Evolutionary conservation across 2,329 filamentous ascomycete species (phyloP), one percentile per base, ranked within the genome.

Genomic region (Aspergillus fumigatiaffinis): DNA sequence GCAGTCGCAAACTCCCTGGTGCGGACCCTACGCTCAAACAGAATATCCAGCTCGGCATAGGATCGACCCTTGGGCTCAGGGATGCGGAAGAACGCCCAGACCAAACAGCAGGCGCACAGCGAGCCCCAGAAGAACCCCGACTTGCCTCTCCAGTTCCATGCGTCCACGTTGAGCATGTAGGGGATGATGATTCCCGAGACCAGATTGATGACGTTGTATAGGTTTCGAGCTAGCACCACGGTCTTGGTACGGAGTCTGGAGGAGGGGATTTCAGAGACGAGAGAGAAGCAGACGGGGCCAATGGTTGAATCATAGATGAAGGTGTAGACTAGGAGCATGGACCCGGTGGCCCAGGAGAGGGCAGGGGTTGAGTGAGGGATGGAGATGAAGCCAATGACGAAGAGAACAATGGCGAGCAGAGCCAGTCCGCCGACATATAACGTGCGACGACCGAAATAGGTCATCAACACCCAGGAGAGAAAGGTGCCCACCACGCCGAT

Each of bases 81-180:
- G 0, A 93, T 79, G 12, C 89, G 83, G 79, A 92, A 92, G 70
- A 86, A 93, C 0, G 88, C 88, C 76, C 93, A 96, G 17, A 94
- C 76, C 67, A 92, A 85, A 76, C 90, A 94, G 55, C 86, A 75
- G 76, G 91, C 90, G 75, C 90, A 93, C 55, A 91, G 87, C 0
- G 87, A 89, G 14, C 85, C 87, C 89, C 91, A 91, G 79, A 95
- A 95, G 77, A 96, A 95, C 25, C 92, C 91, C 0, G 91, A 84
- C 66, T 84, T 94, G 76, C 93, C 94, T 59, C 85, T 82, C 92
- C 91, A 96, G 74, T 95, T 80, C 92, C 92, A 96, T 0, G 86
- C 88, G 1, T 80, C 82, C 0, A 92, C 91, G 76, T 96, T 96
- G 44, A 96, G 82, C 92, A 96, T 96, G 76, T 95, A 96, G 0